A percentile compares a stretch with the other conserved stretches of the same genome.
Conservation (phyloP, 2,329 filamentous ascomycete genomes). For the Aspergillus pseudoviridinutans region DNA sequence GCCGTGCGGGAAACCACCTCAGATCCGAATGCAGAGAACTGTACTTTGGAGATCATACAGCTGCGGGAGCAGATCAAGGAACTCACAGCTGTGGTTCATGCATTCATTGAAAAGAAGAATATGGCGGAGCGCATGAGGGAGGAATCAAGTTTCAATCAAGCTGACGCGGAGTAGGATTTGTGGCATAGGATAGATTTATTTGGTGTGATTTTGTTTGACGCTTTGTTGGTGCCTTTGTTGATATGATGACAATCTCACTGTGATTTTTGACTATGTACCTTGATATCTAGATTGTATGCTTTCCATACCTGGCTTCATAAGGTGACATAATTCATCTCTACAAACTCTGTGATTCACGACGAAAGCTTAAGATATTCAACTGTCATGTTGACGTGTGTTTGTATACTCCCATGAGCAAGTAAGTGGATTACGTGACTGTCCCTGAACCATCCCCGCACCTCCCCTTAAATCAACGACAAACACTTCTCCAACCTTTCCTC, state of each 20-base stretch:
- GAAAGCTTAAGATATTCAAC: not conserved
- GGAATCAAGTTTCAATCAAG: slow-evolving; percentile 11
- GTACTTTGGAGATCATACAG: slow-evolving; percentile 60
- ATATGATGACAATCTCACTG: not conserved
- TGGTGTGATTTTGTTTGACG: not conserved
- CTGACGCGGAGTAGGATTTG: not conserved
- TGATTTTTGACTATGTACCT: not conserved
- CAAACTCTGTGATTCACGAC: not conserved
- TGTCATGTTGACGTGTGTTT: not conserved
- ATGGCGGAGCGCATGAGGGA: slow-evolving; percentile 3
- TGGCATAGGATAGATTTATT: not conserved
- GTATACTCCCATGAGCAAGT: not conserved
- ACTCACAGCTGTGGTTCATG: slow-evolving; percentile 60
- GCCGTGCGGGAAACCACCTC: slow-evolving; percentile 70
- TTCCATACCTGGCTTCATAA: not conserved
- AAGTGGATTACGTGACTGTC: not conserved
- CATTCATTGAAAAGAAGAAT: slow-evolving; percentile 42
- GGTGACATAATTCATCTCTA: not conserved
- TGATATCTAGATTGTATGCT: not conserved
- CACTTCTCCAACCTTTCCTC: not conserved
- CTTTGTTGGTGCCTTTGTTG: not conserved
- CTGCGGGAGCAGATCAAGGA: slow-evolving; percentile 53
- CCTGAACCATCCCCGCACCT: not conserved
- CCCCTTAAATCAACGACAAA: not conserved
- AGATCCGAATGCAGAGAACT: slow-evolving; percentile 75